These are phyloP conservation scores for Cephalotrichum gorgonifer DNA, from an alignment of 2,329 filamentous ascomycete genomes.

Conservation along the genomic window DNA sequence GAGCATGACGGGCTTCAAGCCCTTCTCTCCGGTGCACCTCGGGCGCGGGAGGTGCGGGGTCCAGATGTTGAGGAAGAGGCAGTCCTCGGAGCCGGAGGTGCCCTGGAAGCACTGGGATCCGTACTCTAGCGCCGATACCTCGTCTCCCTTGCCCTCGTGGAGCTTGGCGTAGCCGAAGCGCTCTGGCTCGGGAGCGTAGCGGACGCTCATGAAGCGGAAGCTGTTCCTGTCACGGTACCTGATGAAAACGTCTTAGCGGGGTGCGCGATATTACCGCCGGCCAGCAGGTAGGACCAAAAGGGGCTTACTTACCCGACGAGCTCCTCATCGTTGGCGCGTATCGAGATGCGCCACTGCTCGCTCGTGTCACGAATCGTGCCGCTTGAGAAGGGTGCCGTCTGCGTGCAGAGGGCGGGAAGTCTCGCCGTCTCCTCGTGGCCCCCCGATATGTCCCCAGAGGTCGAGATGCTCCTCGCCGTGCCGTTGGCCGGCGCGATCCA, in stretches of 20 bases:
- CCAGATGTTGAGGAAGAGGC: constrained; percentile 34
- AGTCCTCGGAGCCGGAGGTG: constrained; percentile 24
- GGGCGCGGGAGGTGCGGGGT: constrained; percentile 26
- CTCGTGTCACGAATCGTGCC: constrained; percentile 18
- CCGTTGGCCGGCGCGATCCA: constrained; percentile 22
- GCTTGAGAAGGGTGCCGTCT: constrained; percentile 30
- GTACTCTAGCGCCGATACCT: constrained; percentile 17
- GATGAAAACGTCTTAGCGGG: constrained; percentile 7
- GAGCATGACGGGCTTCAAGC: constrained; percentile 51
- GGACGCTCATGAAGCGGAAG: constrained; percentile 36
- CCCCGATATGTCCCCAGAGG: constrained; percentile 13
- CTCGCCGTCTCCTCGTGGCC: constrained; percentile 6
- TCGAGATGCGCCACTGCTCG: constrained; percentile 23
- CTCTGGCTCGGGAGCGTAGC: constrained; percentile 25
- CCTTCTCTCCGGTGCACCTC: constrained; percentile 17
- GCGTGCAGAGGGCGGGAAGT: constrained; percentile 29
- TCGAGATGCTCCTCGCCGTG: constrained; percentile 16
- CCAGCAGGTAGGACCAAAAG: not conserved
- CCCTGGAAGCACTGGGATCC: constrained; percentile 25
- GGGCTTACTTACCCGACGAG: constrained; percentile 16
- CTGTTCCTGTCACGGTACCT: constrained; percentile 33
- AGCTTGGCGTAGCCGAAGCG: constrained; percentile 26
- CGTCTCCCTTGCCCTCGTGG: constrained; percentile 17
- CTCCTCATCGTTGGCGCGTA: constrained; percentile 26
- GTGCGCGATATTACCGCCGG: no score